Conservation (phyloP, 192 early-diverging fungal species). For the Mortierella antarctica region DNA sequence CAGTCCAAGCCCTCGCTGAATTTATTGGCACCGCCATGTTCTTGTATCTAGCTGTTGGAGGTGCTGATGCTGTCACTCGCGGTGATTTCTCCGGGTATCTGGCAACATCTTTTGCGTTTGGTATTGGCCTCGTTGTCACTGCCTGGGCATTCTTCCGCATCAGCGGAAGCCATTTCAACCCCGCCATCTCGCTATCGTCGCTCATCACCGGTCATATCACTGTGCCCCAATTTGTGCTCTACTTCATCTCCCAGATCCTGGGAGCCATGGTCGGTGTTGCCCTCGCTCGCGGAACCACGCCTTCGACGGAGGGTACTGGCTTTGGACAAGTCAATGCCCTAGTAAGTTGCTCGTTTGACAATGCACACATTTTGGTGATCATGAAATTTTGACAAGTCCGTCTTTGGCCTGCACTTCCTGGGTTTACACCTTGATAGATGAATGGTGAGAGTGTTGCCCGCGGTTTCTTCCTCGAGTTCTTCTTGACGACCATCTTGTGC, state of each 20-base stretch:
- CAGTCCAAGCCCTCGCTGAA: constrained; percentile 49
- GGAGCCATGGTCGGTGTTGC: constrained; percentile 67
- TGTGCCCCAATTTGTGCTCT: constrained; percentile 50
- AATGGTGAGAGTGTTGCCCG: constrained; percentile 31
- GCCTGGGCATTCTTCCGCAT: constrained; percentile 63
- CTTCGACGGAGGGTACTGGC: background rate
- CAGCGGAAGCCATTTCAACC: constrained; percentile 72
- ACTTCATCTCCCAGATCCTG: constrained; percentile 66
- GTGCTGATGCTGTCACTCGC: constrained; percentile 41
- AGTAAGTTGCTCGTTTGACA: constrained; percentile 15
- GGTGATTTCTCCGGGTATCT: constrained; percentile 7
- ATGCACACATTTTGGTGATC: background rate
- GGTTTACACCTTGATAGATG: background rate
- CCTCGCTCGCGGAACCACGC: constrained; percentile 24
- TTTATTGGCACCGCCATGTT: constrained; percentile 58
- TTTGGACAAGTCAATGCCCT: constrained; percentile 10
- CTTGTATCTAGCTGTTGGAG: constrained; percentile 53
- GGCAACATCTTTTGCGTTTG: constrained; percentile 56
- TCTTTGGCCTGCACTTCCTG: background rate
- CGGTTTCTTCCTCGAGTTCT: constrained; percentile 53
- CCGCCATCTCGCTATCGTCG: constrained; percentile 68
- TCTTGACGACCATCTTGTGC: constrained; percentile 34
- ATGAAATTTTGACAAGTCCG: background rate
- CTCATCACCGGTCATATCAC: constrained; percentile 63
- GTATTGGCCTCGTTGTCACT: constrained; percentile 55